Evolutionary conservation across 2,329 filamentous ascomycete species (phyloP), one percentile per base, ranked within the genome.

Genomic region (Arthroderma sp.): DNA sequence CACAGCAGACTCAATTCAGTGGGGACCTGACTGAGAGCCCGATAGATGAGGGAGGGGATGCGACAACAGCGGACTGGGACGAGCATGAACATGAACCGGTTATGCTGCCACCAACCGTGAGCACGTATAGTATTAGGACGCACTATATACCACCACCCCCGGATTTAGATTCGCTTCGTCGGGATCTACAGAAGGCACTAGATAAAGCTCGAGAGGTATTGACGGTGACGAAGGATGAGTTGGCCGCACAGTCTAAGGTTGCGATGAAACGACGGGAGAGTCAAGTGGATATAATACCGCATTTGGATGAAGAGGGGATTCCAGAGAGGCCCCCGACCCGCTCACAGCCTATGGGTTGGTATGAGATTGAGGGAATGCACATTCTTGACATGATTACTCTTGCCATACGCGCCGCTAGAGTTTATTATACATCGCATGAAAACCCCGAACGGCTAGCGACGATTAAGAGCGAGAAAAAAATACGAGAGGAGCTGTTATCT

Each of bases 101-200:
- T 49, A 89, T 98, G 78, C 78, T 95, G 3, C 89, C 91, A n/a
- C 91, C 91, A 0, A 98, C 91, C 0, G 86, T 89, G 36, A 95
- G 88, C 72, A 98, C 91, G 3, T 98, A 96, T 64, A 87, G 85
- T 53, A 80, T 87, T 57, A 82, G 83, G 54, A 82, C 86, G 48
- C 85, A 87, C 56, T 80, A 82, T 46, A 74, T 94, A 22, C 79
- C 86, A 7, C 89, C 83, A 42, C 86, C 88, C 34, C 91, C 91
- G 6, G 83, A 91, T 48, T 78, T 89, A 51, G 71, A 78, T 40
- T 81, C 89, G 49, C 74, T 98, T 46, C 84, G 89, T 48, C 68
- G 72, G 27, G 78, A 82, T 54, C 64, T 88, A 46, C 68, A 81
- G 42, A 74, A 77, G 48, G 75, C 82, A 4, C 69, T 98, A 15